Evolutionary conservation across 2,329 filamentous ascomycete genomes (phyloP).

Genomic region (Verticillium longisporum): DNA sequence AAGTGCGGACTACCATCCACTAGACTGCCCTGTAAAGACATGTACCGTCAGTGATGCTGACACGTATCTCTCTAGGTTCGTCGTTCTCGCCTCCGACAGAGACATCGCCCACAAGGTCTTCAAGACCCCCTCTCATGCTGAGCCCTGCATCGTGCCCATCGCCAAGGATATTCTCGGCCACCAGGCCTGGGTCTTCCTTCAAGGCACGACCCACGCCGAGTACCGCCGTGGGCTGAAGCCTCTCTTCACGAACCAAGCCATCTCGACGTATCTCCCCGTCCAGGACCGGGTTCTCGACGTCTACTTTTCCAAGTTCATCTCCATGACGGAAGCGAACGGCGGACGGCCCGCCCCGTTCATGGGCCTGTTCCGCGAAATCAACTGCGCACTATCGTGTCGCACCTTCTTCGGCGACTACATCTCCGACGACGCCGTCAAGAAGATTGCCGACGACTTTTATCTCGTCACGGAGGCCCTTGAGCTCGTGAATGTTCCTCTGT

Average conservation of each 20-base stretch:
- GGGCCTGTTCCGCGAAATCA: slow-evolving; percentile 67
- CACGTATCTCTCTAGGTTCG: slow-evolving; percentile 48
- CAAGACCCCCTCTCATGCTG: slow-evolving; percentile 68
- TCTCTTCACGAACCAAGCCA: slow-evolving; percentile 66
- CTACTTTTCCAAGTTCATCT: slow-evolving; percentile 64
- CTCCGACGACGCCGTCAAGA: slow-evolving; percentile 62
- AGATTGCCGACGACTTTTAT: slow-evolving; percentile 74
- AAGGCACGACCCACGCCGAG: slow-evolving; percentile 69
- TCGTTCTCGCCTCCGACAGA: slow-evolving; percentile 69
- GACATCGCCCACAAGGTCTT: slow-evolving; percentile 78
- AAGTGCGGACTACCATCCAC: slow-evolving; percentile 44
- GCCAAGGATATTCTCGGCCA: slow-evolving; percentile 67
- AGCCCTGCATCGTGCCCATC: slow-evolving; percentile 72
- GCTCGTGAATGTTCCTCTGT: slow-evolving; percentile 67
- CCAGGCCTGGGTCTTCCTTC: slow-evolving; percentile 72
- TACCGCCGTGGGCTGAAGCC: slow-evolving; percentile 70
- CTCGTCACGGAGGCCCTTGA: slow-evolving; percentile 71
- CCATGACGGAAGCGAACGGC: slow-evolving; percentile 44
- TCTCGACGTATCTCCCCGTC: slow-evolving; percentile 64
- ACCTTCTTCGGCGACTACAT: slow-evolving; percentile 80
- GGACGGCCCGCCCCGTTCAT: slow-evolving; percentile 61
- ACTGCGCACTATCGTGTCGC: slow-evolving; percentile 70
- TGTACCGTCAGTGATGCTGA: slow-evolving; percentile 3
- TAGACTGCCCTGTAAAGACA: not conserved
- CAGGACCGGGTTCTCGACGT: slow-evolving; percentile 66